Evolutionary conservation across 139 green algal species (phyloP).

Genomic region (Micractinium conductrix): DNA sequence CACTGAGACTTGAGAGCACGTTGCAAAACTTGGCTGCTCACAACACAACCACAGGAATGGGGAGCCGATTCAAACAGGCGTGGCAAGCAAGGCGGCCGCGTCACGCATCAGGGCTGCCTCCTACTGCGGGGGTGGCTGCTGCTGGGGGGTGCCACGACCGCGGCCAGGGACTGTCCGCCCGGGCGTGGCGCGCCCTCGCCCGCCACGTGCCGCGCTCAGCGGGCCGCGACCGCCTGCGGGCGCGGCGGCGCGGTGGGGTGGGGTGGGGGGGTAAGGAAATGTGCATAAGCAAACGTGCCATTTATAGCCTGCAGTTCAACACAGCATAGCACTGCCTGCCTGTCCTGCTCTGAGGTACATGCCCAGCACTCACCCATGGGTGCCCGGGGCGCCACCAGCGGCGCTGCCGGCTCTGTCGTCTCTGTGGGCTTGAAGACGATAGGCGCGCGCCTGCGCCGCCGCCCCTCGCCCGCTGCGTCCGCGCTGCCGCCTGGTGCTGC

Average conservation of each 20-base stretch:
- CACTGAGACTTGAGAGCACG: too few relatives aligned
- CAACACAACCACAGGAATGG: too few relatives aligned
- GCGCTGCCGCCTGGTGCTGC: not conserved
- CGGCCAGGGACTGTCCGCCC: not conserved
- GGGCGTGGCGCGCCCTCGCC: not conserved
- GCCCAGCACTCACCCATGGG: not conserved
- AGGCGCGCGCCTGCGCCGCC: slow-evolving; percentile 16
- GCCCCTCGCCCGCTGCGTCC: slow-evolving; percentile 2
- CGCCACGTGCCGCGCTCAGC: not conserved
- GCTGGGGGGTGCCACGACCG: not conserved
- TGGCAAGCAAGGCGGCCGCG: not conserved
- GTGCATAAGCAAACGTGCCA: too few relatives aligned
- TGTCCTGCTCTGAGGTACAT: too few relatives aligned
- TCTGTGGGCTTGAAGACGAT: slow-evolving; percentile 20
- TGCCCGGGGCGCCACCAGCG: not conserved
- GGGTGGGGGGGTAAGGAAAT: too few relatives aligned
- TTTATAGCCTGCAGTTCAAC: too few relatives aligned
- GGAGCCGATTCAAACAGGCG: not conserved
- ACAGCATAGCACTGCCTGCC: too few relatives aligned
- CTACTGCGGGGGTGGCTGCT: slow-evolving; percentile 21
- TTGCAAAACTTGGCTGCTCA: too few relatives aligned
- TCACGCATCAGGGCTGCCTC: not conserved
- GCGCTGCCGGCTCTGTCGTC: not conserved
- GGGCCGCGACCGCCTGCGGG: not conserved
- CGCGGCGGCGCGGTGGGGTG: too few relatives aligned